Evolutionary conservation across 306 rosid species (phyloP).

Genomic region (Bauhinia variegata): DNA sequence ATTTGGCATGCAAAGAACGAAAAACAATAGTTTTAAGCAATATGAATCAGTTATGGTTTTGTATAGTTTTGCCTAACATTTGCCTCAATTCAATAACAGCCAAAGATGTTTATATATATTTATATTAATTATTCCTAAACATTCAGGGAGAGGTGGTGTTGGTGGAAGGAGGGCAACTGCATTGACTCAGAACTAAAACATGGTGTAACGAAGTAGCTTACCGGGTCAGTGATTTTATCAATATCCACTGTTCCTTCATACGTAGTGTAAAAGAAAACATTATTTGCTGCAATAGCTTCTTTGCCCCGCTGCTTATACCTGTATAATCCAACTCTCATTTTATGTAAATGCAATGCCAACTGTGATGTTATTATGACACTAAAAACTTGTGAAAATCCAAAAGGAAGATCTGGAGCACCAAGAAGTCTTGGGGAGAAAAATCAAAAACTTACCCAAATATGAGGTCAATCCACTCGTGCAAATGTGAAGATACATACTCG

Average conservation of each 20-base stretch:
- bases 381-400: slow-evolving; percentile 35
- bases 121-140: neutral
- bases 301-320: slow-evolving; percentile 95
- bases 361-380: slow-evolving; percentile 17
- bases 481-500: slow-evolving; percentile 84
- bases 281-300: slow-evolving; percentile 87
- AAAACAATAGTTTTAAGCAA: slow-evolving; percentile 18
- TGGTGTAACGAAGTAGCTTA: slow-evolving; percentile 47
- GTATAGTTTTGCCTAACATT: neutral
- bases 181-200: slow-evolving; percentile 31
- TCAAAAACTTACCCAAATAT: slow-evolving; percentile 75
- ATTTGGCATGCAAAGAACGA: slow-evolving; percentile 37
- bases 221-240: slow-evolving; percentile 92
- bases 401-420: slow-evolving; percentile 21
- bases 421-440: slow-evolving; percentile 10
- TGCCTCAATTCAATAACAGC: neutral
- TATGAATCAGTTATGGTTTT: neutral
- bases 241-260: slow-evolving; percentile 95
- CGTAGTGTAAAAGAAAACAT: slow-evolving; percentile 90
- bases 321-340: slow-evolving; percentile 45
- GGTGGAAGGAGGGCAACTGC: neutral
- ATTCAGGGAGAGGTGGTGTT: neutral
- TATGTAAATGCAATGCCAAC: slow-evolving; percentile 18
- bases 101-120: slow-evolving; percentile 4
- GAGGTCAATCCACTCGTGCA: slow-evolving; percentile 99